phyloP scores from a whole-genome alignment of 495 filamentous ascomycete genomes.

The Aspergillus haitiensis region DNA sequence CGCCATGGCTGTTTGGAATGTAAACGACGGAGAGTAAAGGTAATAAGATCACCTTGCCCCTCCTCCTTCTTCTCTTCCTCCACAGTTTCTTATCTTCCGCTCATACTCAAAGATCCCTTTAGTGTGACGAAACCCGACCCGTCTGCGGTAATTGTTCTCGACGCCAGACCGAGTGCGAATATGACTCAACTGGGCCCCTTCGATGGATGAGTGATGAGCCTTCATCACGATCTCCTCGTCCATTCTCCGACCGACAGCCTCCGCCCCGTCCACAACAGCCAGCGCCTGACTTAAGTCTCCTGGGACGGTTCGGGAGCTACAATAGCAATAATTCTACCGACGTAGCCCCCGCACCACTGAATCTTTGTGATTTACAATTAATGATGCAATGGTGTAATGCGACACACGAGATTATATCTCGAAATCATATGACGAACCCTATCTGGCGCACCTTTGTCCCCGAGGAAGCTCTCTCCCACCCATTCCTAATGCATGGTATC shows the following conservation, averaged over 20 bases:
- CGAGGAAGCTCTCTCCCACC: constrained; percentile 47
- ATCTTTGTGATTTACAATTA: constrained; percentile 40
- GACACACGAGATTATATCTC: constrained; percentile 34
- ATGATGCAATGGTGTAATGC: constrained; percentile 50
- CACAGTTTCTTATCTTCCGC: background rate
- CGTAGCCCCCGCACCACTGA: constrained; percentile 25
- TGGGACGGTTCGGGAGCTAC: constrained; percentile 27
- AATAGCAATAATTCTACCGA: background rate
- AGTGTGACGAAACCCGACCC: constrained; percentile 44
- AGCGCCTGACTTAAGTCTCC: constrained; percentile 31
- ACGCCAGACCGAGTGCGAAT: constrained; percentile 42
- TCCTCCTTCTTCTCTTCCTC: background rate
- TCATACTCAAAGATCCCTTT: background rate
- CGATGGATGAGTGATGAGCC: constrained; percentile 43
- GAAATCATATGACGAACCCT: constrained; percentile 32
- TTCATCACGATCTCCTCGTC: constrained; percentile 14
- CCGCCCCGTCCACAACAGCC: constrained; percentile 16
- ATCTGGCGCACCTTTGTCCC: constrained; percentile 49
- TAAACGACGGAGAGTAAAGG: constrained; percentile 42
- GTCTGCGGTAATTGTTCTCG: constrained; percentile 43
- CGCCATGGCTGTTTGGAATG: constrained; percentile 32
- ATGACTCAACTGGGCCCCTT: constrained; percentile 38
- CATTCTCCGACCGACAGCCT: constrained; percentile 23
- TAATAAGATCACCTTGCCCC: constrained; percentile 18
- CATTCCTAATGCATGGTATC: constrained; percentile 55